Conservation (phyloP, 2,329 filamentous ascomycete species). For the Microsporum canis region DNA sequence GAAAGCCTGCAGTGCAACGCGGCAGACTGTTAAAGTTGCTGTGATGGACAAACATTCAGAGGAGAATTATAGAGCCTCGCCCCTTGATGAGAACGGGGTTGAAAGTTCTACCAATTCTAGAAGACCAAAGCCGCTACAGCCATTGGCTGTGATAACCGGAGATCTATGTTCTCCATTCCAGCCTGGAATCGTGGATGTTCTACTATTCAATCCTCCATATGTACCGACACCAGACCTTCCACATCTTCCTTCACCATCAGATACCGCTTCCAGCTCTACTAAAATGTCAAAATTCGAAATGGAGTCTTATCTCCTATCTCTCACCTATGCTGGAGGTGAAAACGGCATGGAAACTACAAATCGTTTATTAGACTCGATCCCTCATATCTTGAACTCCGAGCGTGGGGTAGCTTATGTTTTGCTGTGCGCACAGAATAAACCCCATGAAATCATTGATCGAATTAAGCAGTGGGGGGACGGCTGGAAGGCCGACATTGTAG, state of each 20-base stretch:
- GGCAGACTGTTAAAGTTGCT: conserved; percentile 52
- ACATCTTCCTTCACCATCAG: conserved; percentile 8
- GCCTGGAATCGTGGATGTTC: conserved; percentile 56
- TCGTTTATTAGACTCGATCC: conserved; percentile 59
- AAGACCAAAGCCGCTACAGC: conserved; percentile 32
- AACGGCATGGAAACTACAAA: conserved; percentile 94
- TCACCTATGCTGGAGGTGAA: conserved; percentile 78
- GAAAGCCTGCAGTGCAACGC: conserved; percentile 68
- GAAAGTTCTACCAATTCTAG: not conserved
- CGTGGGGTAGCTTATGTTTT: conserved; percentile 79
- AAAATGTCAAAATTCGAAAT: conserved; percentile 50
- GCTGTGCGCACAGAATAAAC: conserved; percentile 82
- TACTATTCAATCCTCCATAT: conserved; percentile 96
- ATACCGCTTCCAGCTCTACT: not conserved
- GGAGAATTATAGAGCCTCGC: conserved; percentile 12
- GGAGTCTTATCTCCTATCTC: conserved; percentile 69
- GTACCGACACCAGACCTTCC: conserved; percentile 76
- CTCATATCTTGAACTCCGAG: conserved; percentile 47
- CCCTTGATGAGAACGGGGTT: conserved; percentile 24
- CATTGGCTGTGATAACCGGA: conserved; percentile 55
- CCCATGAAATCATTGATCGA: conserved; percentile 56
- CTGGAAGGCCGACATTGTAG: conserved; percentile 70
- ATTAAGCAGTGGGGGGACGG: conserved; percentile 47
- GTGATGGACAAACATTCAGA: conserved; percentile 23
- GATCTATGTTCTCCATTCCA: conserved; percentile 58